phyloP scores from a whole-genome alignment of 2,329 filamentous ascomycete genomes.

The Beauveria rudraprayagi region DNA sequence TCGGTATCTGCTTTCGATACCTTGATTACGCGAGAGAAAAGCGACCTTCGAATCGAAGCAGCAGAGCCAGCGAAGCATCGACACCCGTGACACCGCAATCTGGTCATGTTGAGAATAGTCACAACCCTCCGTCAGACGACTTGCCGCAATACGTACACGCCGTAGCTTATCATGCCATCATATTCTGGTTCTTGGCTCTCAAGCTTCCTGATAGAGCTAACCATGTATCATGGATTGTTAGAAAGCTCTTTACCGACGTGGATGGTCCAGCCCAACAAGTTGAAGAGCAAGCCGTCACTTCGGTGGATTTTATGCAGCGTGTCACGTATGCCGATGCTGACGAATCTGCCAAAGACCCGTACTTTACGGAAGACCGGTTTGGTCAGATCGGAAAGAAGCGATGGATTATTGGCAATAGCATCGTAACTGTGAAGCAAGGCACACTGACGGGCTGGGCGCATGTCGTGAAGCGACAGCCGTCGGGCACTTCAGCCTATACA shows the following conservation, averaged over 20 bases:
- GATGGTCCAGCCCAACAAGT: conserved; percentile 61
- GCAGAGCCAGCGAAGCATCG: conserved; percentile 35
- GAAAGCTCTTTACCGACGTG: conserved; percentile 72
- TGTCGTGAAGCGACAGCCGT: conserved; percentile 63
- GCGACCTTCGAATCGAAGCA: conserved; percentile 39
- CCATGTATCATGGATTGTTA: conserved; percentile 85
- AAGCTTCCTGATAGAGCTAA: conserved; percentile 75
- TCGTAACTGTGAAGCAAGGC: conserved; percentile 67
- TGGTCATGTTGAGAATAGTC: conserved; percentile 15
- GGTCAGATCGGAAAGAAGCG: conserved; percentile 59
- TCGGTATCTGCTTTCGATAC: conserved; percentile 91
- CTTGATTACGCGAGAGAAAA: conserved; percentile 78
- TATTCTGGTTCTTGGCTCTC: conserved; percentile 92
- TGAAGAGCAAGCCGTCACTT: conserved; percentile 89
- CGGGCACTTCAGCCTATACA: conserved; percentile 53
- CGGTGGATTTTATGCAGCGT: conserved; percentile 90
- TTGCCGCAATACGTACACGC: conserved; percentile 91
- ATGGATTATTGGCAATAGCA: conserved; percentile 66
- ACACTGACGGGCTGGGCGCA: conserved; percentile 59
- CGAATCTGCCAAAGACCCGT: conserved; percentile 59
- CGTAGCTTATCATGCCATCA: conserved; percentile 88
- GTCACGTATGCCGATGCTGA: conserved; percentile 79
- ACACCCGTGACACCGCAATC: conserved; percentile 19
- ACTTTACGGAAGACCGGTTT: conserved; percentile 57
- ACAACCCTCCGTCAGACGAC: conserved; percentile 49